A percentile compares a stretch with the other conserved stretches of the same genome.
Conservation (phyloP, 2,329 filamentous ascomycete species). For the Corynespora cassiicola region DNA sequence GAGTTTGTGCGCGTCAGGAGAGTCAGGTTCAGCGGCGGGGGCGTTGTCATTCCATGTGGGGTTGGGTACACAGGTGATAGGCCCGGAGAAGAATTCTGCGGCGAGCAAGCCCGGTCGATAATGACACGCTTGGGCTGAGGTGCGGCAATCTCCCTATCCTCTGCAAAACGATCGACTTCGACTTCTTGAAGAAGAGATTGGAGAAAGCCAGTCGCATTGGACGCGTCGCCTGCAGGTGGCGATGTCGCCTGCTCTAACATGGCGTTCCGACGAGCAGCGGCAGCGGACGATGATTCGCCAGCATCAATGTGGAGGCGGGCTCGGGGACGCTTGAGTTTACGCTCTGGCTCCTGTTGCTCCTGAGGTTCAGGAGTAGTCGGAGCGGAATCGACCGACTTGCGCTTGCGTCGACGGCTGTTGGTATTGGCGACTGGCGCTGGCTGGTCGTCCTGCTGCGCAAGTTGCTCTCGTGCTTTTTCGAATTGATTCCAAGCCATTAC, state of each 20-base stretch:
- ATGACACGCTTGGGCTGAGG: constrained; percentile 50
- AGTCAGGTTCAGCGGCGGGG: constrained; percentile 64
- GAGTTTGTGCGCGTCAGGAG: constrained; percentile 65
- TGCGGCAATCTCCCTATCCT: constrained; percentile 44
- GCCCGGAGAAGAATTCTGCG: constrained; percentile 66
- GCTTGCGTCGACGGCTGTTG: constrained; percentile 67
- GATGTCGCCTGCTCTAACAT: constrained; percentile 20
- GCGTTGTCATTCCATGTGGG: constrained; percentile 73
- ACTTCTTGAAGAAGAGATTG: constrained; percentile 89
- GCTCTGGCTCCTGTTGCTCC: constrained; percentile 71
- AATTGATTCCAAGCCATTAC: constrained; percentile 88
- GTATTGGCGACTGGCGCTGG: constrained; percentile 25
- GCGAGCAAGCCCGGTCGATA: constrained; percentile 49
- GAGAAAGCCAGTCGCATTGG: constrained; percentile 75
- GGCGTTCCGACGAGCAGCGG: constrained; percentile 33
- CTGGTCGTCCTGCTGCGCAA: constrained; percentile 29
- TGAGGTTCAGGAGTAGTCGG: constrained; percentile 69
- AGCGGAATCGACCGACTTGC: constrained; percentile 78
- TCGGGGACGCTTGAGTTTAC: constrained; percentile 86
- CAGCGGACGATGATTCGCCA: constrained; percentile 47
- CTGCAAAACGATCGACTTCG: constrained; percentile 58
- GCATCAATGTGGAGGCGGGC: constrained; percentile 71
- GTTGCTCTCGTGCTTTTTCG: constrained; percentile 77
- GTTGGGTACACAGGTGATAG: constrained; percentile 73
- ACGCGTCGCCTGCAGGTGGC: constrained; percentile 29